A percentile compares a stretch with the other conserved stretches of the same genome.
Evolutionary conservation across 2,329 filamentous ascomycete species (phyloP).

Genomic region (Talaromyces sp.): DNA sequence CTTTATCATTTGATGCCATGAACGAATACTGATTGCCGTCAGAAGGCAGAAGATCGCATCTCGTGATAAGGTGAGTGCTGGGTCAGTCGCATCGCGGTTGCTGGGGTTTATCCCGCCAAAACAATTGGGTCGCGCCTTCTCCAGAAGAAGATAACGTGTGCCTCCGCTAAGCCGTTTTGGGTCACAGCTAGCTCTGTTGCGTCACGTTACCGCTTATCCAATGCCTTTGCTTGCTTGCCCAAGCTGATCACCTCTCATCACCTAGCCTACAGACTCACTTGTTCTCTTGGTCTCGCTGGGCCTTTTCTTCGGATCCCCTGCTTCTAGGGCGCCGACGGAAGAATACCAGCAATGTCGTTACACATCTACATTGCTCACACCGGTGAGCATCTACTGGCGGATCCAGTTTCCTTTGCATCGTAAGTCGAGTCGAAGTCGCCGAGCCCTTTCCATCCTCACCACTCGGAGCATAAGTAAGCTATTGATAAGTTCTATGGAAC

Average conservation of each 20-base stretch:
- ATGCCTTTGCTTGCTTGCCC: not conserved
- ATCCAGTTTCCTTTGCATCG: slow-evolving; percentile 73
- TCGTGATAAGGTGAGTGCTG: slow-evolving; percentile 17
- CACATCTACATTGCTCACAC: slow-evolving; percentile 90
- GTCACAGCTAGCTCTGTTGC: slow-evolving; percentile 12
- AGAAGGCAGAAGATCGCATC: slow-evolving; percentile 19
- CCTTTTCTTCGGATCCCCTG: slow-evolving; percentile 21
- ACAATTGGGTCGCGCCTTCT: not conserved
- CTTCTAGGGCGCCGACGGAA: slow-evolving; percentile 31
- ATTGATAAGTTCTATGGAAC: not conserved
- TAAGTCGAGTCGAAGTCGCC: slow-evolving; percentile 45
- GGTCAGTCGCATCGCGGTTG: not conserved
- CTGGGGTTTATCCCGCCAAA: not conserved
- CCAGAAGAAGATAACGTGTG: not conserved
- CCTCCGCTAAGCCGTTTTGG: slow-evolving; percentile 15
- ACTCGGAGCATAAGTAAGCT: not conserved
- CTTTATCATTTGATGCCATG: slow-evolving; percentile 38
- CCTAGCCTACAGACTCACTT: not conserved
- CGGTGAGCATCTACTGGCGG: slow-evolving; percentile 78
- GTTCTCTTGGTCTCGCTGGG: slow-evolving; percentile 14
- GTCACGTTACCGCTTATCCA: slow-evolving; percentile 18
- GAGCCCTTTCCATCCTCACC: not conserved
- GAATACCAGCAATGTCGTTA: slow-evolving; percentile 69
- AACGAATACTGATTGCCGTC: slow-evolving; percentile 19
- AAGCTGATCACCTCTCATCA: not conserved